phyloP scores from a whole-genome alignment of 495 filamentous ascomycete genomes.

The Hypoxylon trugodes region DNA sequence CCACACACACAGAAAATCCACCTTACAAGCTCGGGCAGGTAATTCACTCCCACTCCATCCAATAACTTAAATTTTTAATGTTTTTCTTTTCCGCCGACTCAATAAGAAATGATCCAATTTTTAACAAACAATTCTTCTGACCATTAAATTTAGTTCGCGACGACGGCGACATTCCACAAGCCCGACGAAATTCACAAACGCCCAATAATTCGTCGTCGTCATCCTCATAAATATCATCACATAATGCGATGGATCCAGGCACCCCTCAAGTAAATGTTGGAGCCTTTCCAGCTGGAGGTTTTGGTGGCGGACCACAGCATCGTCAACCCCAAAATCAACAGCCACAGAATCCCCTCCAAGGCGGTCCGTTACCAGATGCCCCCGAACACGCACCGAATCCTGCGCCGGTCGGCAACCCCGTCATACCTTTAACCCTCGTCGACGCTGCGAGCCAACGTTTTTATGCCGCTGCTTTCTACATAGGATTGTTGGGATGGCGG shows the following conservation, averaged over 20 bases:
- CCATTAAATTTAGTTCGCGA: not conserved
- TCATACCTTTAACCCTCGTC: slow-evolving; percentile 76
- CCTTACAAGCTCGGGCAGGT: slow-evolving; percentile 14
- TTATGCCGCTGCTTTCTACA: slow-evolving; percentile 81
- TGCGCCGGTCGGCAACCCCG: slow-evolving; percentile 56
- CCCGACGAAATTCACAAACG: not conserved
- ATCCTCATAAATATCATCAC: too few species aligned
- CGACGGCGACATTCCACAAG: not conserved
- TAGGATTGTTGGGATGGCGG: slow-evolving; percentile 76
- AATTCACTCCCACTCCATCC: too few species aligned
- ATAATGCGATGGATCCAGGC: slow-evolving; percentile 58
- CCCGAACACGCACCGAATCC: slow-evolving; percentile 43
- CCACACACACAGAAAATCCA: too few species aligned
- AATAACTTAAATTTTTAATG: slow-evolving; percentile 12
- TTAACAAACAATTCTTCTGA: not conserved
- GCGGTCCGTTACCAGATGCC: slow-evolving; percentile 46
- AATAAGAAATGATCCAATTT: too few species aligned
- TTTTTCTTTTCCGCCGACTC: not conserved
- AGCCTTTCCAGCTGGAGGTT: slow-evolving; percentile 54
- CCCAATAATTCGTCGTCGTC: slow-evolving; percentile 33
- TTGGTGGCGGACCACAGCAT: slow-evolving; percentile 34
- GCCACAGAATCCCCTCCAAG: slow-evolving; percentile 15
- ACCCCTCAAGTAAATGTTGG: slow-evolving; percentile 49
- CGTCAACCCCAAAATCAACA: slow-evolving; percentile 34
- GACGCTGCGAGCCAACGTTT: slow-evolving; percentile 90